Conservation (phyloP, 208 protist genomes). For the Trypanosoma platydactyli region DNA sequence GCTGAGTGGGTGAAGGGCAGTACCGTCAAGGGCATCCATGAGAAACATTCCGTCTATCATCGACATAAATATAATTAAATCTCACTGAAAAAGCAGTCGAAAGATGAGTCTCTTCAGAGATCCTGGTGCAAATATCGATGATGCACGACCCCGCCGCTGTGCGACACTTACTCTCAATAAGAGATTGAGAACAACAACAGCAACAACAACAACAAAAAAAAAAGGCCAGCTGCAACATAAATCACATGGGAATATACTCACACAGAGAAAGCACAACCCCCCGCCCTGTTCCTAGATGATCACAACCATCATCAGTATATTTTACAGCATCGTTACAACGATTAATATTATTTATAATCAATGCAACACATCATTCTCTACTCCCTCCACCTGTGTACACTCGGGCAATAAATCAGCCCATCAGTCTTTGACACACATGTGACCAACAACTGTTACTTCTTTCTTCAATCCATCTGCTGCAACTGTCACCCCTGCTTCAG, state of each 20-base stretch:
- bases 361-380: too few species aligned
- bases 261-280: conserved; percentile 12
- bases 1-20: not conserved
- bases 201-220: conserved; percentile 24
- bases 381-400: too few species aligned
- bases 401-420: too few species aligned
- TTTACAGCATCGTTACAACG: too few species aligned
- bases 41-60: not conserved
- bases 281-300: too few species aligned
- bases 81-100: not conserved
- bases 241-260: not conserved
- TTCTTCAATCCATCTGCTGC: not conserved
- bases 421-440: not conserved
- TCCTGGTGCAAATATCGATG: too few species aligned
- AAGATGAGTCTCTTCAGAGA: not conserved
- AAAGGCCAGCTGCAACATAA: not conserved
- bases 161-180: not conserved
- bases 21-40: not conserved
- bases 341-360: conserved; percentile 9
- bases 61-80: not conserved
- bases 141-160: not conserved
- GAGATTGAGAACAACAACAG: not conserved
- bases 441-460: too few species aligned
- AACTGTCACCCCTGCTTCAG: not conserved
- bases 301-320: too few species aligned